Evolutionary conservation across 208 protist species (phyloP).

Genomic region (Acanthamoeba lenticulata): DNA sequence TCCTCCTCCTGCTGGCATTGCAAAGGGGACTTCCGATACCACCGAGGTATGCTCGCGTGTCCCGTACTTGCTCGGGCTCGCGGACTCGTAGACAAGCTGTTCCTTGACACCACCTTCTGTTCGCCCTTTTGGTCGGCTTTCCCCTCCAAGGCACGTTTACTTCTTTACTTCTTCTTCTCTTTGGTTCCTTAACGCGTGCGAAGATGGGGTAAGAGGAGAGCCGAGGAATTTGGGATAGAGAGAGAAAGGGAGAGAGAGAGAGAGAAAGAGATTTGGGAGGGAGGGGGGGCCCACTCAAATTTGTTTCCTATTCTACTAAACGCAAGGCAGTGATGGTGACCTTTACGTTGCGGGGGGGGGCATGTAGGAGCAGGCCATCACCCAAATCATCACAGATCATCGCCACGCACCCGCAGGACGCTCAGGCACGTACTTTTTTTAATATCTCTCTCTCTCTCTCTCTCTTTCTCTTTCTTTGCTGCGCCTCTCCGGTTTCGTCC

Average conservation of each 20-base stretch:
- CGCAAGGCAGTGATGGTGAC: too few species aligned
- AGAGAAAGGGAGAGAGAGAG: too few species aligned
- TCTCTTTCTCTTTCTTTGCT: neutral
- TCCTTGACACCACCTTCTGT: conserved; percentile 29
- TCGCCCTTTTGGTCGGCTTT: conserved; percentile 23
- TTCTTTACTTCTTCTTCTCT: neutral
- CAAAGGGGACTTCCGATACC: conserved; percentile 4
- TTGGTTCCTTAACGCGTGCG: neutral
- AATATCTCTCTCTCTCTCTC: neutral
- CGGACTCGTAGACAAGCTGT: neutral
- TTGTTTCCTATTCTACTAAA: too few species aligned
- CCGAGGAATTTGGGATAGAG: too few species aligned
- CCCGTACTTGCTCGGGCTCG: neutral
- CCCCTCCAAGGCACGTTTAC: neutral
- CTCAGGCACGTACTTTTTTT: neutral
- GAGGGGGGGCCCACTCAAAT: too few species aligned
- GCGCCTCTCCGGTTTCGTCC: too few species aligned
- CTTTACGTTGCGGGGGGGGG: too few species aligned
- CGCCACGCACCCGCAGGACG: neutral
- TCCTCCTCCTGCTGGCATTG: neutral
- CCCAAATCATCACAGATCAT: neutral
- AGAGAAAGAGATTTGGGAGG: too few species aligned
- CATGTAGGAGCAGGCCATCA: neutral
- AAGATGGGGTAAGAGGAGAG: too few species aligned
- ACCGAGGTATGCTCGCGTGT: neutral